These are phyloP conservation scores for Poronia punctata DNA, from an alignment of 495 filamentous ascomycete species.

Conservation along the genomic window DNA sequence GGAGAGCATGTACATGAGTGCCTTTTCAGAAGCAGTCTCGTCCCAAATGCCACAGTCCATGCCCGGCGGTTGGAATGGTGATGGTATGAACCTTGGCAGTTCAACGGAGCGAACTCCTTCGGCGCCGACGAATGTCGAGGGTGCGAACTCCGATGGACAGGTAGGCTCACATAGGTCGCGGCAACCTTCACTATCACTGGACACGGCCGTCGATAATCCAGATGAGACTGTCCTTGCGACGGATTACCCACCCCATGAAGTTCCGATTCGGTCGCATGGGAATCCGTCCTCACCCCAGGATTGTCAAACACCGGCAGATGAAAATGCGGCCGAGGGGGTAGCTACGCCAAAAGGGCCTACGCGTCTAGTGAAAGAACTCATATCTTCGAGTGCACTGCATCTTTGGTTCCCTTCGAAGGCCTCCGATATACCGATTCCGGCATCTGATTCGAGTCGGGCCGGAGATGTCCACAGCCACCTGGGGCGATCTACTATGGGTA, in stretches of 20 bases:
- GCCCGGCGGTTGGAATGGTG: conserved; percentile 56
- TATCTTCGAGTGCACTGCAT: conserved; percentile 34
- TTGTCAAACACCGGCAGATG: conserved; percentile 19
- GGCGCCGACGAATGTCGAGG: neutral
- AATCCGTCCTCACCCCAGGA: neutral
- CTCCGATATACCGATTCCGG: conserved; percentile 5
- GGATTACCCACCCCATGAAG: conserved; percentile 1
- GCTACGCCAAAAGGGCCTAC: conserved; percentile 41
- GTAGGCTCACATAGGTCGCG: neutral
- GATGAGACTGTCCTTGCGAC: conserved; percentile 12
- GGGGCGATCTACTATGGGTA: conserved; percentile 32
- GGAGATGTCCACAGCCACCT: conserved; percentile 3
- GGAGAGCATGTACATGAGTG: conserved; percentile 88
- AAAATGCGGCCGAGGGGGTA: conserved; percentile 27
- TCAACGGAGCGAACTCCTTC: no score
- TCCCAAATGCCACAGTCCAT: conserved; percentile 40
- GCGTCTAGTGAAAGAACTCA: conserved; percentile 40
- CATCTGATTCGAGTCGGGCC: neutral
- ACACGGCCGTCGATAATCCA: conserved; percentile 12
- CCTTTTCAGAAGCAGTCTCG: conserved; percentile 37
- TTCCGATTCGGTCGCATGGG: neutral
- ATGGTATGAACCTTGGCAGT: no score
- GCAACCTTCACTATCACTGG: neutral
- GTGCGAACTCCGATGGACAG: neutral
- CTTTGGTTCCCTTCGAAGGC: conserved; percentile 36